These are phyloP conservation scores for Mycena epipterygia DNA, from an alignment of 768 basidiomycete species.

Conservation along the genomic window DNA sequence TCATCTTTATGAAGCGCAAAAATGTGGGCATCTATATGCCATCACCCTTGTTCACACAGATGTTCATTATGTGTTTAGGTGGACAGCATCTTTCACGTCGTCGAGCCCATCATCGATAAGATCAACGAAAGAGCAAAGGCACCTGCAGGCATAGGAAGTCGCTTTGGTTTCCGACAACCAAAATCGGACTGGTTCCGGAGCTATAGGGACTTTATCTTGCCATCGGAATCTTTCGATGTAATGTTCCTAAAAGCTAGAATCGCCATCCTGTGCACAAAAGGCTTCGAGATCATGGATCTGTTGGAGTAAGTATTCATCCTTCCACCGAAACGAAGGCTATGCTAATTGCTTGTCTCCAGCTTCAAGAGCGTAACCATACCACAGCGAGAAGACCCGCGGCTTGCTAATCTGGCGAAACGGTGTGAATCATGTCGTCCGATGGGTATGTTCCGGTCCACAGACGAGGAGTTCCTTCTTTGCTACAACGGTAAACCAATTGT, in stretches of 20 bases:
- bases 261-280: constrained; percentile 92
- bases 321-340: neutral
- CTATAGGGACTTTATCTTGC: constrained; percentile 95
- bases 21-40: constrained; percentile 58
- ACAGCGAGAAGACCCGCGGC: constrained; percentile 75
- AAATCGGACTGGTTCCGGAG: constrained; percentile 96
- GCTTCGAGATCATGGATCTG: constrained; percentile 98
- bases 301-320: constrained; percentile 74
- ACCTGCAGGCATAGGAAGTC: constrained; percentile 77
- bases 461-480: constrained; percentile 93
- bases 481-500: constrained; percentile 81
- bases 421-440: constrained; percentile 90
- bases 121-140: constrained; percentile 84
- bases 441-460: constrained; percentile 94
- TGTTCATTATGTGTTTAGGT: constrained; percentile 53
- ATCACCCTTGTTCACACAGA: neutral
- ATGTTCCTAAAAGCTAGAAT: constrained; percentile 95
- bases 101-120: constrained; percentile 96
- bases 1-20: constrained; percentile 97
- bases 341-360: constrained; percentile 53
- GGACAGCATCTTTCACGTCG: constrained; percentile 94
- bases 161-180: constrained; percentile 82
- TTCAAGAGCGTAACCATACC: constrained; percentile 94
- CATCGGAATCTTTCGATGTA: constrained; percentile 90
- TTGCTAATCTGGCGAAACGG: constrained; percentile 82